These are phyloP conservation scores for Mortierella sp. DNA, from an alignment of 371 early-diverging fungal genomes.

Conservation along the genomic window DNA sequence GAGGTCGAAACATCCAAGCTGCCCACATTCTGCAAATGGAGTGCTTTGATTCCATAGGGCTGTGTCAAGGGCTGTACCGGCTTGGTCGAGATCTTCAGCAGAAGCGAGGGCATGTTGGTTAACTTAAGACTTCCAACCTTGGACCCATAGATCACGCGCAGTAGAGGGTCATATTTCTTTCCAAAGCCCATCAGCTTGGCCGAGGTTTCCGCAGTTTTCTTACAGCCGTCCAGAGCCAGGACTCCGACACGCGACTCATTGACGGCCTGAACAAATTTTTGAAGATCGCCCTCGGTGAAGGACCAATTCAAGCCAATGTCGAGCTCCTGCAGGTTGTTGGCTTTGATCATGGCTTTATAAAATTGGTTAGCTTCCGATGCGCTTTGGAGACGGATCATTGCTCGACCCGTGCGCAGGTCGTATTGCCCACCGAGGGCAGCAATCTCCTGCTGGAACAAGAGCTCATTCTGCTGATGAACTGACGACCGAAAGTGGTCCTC, in stretches of 20 bases:
- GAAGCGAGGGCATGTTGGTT: conserved; percentile 28
- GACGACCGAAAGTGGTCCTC: conserved; percentile 34
- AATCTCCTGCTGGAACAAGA: conserved; percentile 22
- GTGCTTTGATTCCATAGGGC: neutral
- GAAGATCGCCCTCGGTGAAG: conserved; percentile 25
- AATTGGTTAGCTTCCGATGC: conserved; percentile 23
- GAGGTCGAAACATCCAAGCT: conserved; percentile 6
- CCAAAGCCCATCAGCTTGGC: conserved; percentile 12
- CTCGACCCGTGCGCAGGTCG: conserved; percentile 17
- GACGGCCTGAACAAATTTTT: conserved; percentile 20
- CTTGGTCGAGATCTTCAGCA: conserved; percentile 25
- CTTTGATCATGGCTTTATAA: conserved; percentile 16
- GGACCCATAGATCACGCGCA: conserved; percentile 20
- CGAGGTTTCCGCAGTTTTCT: conserved; percentile 10
- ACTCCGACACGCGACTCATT: conserved; percentile 15
- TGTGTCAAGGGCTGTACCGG: neutral
- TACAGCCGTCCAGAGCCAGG: conserved; percentile 20
- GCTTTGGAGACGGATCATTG: conserved; percentile 14
- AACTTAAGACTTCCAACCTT: conserved; percentile 25
- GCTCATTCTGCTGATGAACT: conserved; percentile 14
- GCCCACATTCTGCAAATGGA: conserved; percentile 34
- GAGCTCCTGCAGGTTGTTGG: conserved; percentile 25
- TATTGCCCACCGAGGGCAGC: conserved; percentile 14
- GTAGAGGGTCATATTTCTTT: conserved; percentile 38
- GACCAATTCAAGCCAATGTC: conserved; percentile 29